Evolutionary conservation across 768 basidiomycete species (phyloP), one percentile per base, ranked within the genome.

Genomic region (Pleurotus citrinopileatus): DNA sequence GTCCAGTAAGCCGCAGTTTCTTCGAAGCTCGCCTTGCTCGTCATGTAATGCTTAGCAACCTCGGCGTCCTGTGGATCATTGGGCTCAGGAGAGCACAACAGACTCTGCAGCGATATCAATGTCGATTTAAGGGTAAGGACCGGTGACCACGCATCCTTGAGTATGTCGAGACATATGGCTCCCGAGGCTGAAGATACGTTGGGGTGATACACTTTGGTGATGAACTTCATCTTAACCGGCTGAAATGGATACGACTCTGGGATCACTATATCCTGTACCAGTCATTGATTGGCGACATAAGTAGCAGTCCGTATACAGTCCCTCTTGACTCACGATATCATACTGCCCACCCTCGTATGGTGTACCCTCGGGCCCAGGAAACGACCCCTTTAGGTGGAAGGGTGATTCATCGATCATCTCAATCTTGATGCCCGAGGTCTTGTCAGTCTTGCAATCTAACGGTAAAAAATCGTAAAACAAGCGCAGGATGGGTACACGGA

Each of bases 41-140:
- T 92, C 68, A 91, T 89, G 63, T 91, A 98, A 65, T 97, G 96
- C 67, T 97, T 98, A 10, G 95, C 95, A 9, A 98, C 95, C 71
- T 98, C 94, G 0, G 95, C 96, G 65, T 98, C 96, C 71, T 98
- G 95, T 0, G 95, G 96, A 65, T 98, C 96, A 58, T 89, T 91
- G 6, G 96, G 95, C 66, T 97, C 94, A 0, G 96, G 96, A 7
- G 87, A 89, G 69, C 94, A 96, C 15, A 98, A 77, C 20, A 98
- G 78, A 34, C 90, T 92, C 67, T 98, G 96, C 12, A 98, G 80
- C 2, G 93, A 95, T 66, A 98, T 95, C 63, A 98, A 74, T 1
- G 96, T 98, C 38, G 92, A 94, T 69, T 97, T 98, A 65, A 98
- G 86, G 1, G 95, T 97, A 55, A 97, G 81, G 27, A 98, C 94